Base-by-base conservation (phyloP, 306 rosid genomes). In the Alnus glutinosa region DNA sequence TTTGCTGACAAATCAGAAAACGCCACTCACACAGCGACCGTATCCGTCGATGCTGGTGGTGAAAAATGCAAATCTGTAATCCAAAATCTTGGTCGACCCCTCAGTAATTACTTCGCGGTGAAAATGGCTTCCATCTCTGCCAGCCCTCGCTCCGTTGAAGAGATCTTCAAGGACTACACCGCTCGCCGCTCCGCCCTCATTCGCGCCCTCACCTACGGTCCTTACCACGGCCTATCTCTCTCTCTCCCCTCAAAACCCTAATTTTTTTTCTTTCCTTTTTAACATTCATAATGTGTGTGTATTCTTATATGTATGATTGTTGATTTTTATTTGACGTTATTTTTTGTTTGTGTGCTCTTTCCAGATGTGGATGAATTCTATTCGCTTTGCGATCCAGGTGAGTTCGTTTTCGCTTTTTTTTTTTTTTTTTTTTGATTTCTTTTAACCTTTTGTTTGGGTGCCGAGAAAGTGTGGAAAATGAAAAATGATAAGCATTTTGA, bases 361-460 rank as follows among this genome's bases (percentile, higher is more conserved):
- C 7, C 90, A 88, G 89, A 87, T 77, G 90, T 85, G 55, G 85
- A 88, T 9, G 81, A 82, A 34, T 87, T 89, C 79, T 84, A 82
- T 71, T 68, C 89, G 64, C 91, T 82, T 28, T 86, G 91, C 55
- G 90, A 87, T 85, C 92, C 91, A 47, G 94, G 92, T 89, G 23
- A 67, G 73, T 49, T 69, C 78, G 55, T 10, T 64, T 74, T 59
- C 11, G 9, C 7, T 57, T 16, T 14, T 36, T 28, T 37, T n/a
- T 30, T 42, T 36, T 23, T 23, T 12, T 30, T 50, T 46, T 75
- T 5, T 30, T 18, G 19, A 10, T 4, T 13, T 57, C 36, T 46
- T 16, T 59, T 54, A 28, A 11, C 36, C 39, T 84, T 70, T 14
- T 73, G 9, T 34, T 55, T 54, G 51, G 19, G 55, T 50, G 5